Base-by-base conservation (phyloP, 2,329 filamentous ascomycete genomes). In the Neonectria neomacrospora region DNA sequence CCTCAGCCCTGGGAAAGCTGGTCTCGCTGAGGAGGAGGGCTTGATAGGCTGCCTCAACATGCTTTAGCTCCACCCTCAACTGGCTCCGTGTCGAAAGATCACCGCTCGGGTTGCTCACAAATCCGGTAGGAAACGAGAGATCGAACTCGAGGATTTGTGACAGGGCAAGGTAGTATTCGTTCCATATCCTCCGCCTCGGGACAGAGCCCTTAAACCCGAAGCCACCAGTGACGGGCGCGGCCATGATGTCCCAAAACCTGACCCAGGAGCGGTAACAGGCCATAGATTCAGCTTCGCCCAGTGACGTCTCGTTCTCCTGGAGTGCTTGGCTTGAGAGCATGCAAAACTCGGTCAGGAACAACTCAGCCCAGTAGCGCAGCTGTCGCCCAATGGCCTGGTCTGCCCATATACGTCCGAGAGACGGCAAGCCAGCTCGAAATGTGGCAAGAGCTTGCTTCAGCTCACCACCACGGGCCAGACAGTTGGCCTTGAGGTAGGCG, bases 1-100 rank as follows among this genome's bases (percentile, higher is more conserved):
- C 89, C 44, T 92, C 90, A 0, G 96, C 94, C 70, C 89, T 91
- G 0, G 96, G 96, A 71, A 99, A 99, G 28, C 86, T 84, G 0
- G 91, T 92, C 75, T 96, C 93, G 60, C 86, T 86, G 4, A 97
- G 83, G 26, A 99, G 81, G 4, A 96, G 82, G 16, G 85, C 85
- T 77, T 97, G 94, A 75, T 96, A 98, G 9, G 90, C 86, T 2
- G 86, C 79, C 77, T 98, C 93, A 10, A 94, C 90, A 54, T 86
- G 87, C 75, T 93, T 92, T 56, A 97, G 78, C 79, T 98, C 95
- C 26, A 87, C 83, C 54, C 90, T 86, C 71, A 97, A 86, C 71
- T 91, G 89, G 44, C 81, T 82, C 54, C 86, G 87, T 34, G 83
- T 82, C 3, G 86, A 90, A 16, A 82, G 77, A 42, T 87, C 85